A percentile compares a stretch with the other conserved stretches of the same genome.
Conservation (phyloP, 1,284 basidiomycete genomes). For the Ganoderma meredithae region DNA sequence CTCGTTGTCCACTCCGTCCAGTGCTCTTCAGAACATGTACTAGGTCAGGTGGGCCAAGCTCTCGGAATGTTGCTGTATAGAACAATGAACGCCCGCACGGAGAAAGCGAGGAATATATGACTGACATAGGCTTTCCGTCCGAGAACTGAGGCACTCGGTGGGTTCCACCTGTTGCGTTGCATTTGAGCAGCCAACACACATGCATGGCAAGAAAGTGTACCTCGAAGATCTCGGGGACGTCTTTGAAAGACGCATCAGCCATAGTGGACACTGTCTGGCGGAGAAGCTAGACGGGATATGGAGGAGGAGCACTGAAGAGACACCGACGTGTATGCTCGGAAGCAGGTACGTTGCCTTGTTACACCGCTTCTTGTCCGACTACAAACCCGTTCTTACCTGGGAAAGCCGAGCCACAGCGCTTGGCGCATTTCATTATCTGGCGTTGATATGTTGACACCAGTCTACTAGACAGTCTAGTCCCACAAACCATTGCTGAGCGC, state of each 20-base stretch:
- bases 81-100: constrained; percentile 32
- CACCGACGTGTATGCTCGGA: constrained; percentile 29
- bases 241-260: constrained; percentile 54
- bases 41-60: constrained; percentile 96
- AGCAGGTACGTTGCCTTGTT: constrained; percentile 14
- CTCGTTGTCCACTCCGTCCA: constrained; percentile 83
- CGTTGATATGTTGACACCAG: background rate
- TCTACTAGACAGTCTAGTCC: background rate
- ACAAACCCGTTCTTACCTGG: background rate
- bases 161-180: constrained; percentile 75
- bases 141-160: constrained; percentile 87
- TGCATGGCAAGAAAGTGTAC: constrained; percentile 43
- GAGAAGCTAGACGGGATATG: constrained; percentile 12
- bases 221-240: constrained; percentile 78
- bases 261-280: constrained; percentile 32
- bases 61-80: constrained; percentile 85
- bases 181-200: constrained; percentile 6
- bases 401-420: background rate
- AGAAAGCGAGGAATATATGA: constrained; percentile 31
- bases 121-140: constrained; percentile 93
- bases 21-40: constrained; percentile 96
- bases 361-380: constrained; percentile 22
- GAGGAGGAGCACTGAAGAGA: constrained; percentile 13
- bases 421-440: background rate
- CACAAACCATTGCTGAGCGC: no score